A percentile compares a stretch with the other conserved stretches of the same genome.
These are phyloP conservation scores for Exophiala lecanii-corni DNA, from an alignment of 2,329 filamentous ascomycete genomes.

Conservation along the genomic window DNA sequence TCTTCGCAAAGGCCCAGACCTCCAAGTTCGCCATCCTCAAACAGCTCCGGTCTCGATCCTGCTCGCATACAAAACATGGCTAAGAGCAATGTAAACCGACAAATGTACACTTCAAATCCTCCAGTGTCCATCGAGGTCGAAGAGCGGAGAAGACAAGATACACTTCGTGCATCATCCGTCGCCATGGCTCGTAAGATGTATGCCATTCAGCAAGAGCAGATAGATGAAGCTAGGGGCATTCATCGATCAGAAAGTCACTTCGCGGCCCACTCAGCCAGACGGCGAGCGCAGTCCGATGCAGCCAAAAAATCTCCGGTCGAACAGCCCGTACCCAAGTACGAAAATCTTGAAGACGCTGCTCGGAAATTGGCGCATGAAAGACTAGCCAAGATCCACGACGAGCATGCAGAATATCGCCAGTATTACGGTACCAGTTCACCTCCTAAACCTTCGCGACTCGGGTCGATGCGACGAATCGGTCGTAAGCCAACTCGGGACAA, in stretches of 20 bases:
- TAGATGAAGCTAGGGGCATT: constrained; percentile 43
- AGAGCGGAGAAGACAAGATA: constrained; percentile 67
- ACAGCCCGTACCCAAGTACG: constrained; percentile 21
- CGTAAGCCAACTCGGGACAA: constrained; percentile 50
- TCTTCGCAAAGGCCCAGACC: constrained; percentile 50
- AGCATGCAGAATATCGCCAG: constrained; percentile 64
- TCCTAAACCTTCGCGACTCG: constrained; percentile 45
- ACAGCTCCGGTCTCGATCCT: constrained; percentile 43
- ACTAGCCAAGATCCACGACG: constrained; percentile 71
- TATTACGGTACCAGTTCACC: constrained; percentile 66
- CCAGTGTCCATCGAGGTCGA: constrained; percentile 67
- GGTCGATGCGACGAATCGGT: constrained; percentile 51
- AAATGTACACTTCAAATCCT: constrained; percentile 74
- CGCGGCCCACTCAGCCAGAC: constrained; percentile 33
- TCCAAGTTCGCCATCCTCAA: constrained; percentile 44
- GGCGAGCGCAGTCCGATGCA: constrained; percentile 26
- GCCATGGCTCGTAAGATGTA: constrained; percentile 91
- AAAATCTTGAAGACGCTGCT: constrained; percentile 75
- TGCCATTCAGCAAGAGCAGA: constrained; percentile 59
- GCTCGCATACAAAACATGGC: constrained; percentile 62
- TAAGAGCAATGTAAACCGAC: constrained; percentile 62
- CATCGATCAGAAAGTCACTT: constrained; percentile 34
- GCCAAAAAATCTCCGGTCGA: constrained; percentile 13
- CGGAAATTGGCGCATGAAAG: constrained; percentile 81
- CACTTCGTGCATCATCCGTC: constrained; percentile 74